Percentiles rank a stretch among this genome's conserved stretches.
phyloP scores from a whole-genome alignment of 2,329 filamentous ascomycete species.

The Nemania diffusa region DNA sequence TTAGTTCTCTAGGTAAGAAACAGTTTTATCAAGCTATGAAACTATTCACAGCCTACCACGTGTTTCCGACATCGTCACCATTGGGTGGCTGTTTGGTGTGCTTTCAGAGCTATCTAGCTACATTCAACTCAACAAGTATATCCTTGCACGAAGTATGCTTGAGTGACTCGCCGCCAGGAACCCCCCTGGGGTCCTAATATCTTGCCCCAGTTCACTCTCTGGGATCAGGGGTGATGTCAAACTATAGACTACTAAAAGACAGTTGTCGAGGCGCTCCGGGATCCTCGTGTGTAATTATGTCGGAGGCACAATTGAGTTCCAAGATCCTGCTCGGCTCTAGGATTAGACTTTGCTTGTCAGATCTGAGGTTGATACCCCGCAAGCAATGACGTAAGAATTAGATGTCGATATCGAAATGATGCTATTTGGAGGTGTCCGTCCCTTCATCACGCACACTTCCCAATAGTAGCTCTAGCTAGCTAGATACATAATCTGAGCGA shows the following conservation, averaged over 20 bases:
- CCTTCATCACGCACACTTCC: neutral
- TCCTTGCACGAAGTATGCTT: neutral
- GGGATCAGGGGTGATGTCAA: neutral
- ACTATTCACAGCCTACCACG: neutral
- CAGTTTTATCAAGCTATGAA: neutral
- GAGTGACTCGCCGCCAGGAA: neutral
- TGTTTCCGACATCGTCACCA: neutral
- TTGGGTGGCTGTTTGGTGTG: neutral
- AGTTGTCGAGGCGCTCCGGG: neutral
- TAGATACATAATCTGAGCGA: neutral
- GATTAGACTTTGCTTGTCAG: neutral
- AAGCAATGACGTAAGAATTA: conserved; percentile 1
- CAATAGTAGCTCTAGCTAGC: neutral
- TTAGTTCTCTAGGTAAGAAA: too few relatives aligned
- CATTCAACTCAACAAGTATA: neutral
- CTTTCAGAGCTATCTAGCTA: neutral
- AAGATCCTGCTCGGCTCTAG: neutral
- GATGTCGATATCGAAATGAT: conserved; percentile 21
- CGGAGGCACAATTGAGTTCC: conserved; percentile 4
- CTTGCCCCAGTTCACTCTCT: too few relatives aligned
- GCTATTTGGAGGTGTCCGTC: neutral
- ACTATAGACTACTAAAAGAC: neutral
- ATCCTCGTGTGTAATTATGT: neutral
- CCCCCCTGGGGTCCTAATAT: too few relatives aligned
- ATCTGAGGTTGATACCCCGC: neutral